A percentile compares a stretch with the other conserved stretches of the same genome.
phyloP scores from a whole-genome alignment of 257 asterid species.

The Misopates orontium region DNA sequence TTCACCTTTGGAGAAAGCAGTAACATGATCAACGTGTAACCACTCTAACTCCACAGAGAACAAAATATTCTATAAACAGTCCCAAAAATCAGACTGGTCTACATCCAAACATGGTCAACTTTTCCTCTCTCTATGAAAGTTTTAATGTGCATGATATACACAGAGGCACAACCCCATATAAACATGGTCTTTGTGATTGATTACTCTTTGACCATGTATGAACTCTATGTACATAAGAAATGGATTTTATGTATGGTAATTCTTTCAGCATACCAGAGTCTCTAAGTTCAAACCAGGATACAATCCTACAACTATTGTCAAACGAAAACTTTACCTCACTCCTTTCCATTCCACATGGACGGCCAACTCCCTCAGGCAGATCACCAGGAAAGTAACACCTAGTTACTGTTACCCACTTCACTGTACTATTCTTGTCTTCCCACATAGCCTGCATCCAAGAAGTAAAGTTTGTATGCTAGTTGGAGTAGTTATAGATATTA shows the following conservation, averaged over 20 bases:
- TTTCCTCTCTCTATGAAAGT: constrained; percentile 3
- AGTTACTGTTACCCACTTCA: constrained; percentile 72
- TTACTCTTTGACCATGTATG: not conserved
- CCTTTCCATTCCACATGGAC: constrained; percentile 86
- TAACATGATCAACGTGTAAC: too few species aligned
- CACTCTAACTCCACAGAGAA: too few species aligned
- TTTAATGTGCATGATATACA: not conserved
- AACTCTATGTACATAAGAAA: not conserved
- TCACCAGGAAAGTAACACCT: constrained; percentile 89
- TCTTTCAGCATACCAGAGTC: not conserved
- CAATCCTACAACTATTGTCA: constrained; percentile 2
- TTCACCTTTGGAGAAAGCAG: too few species aligned
- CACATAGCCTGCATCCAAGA: constrained; percentile 72
- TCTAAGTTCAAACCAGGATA: not conserved
- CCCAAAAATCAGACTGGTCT: too few species aligned
- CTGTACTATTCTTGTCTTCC: constrained; percentile 68
- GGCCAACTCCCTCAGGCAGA: constrained; percentile 90
- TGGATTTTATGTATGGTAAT: not conserved
- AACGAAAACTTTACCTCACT: constrained; percentile 60
- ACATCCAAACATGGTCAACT: not conserved
- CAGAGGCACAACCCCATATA: constrained; percentile 16
- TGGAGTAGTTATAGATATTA: constrained; percentile 24
- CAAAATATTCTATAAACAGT: not conserved
- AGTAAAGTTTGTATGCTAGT: too few species aligned
- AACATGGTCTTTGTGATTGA: not conserved